Percentiles rank a stretch among this genome's conserved stretches.
phyloP scores from a whole-genome alignment of 2,329 filamentous ascomycete species.

The Cryphonectria carpinicola region DNA sequence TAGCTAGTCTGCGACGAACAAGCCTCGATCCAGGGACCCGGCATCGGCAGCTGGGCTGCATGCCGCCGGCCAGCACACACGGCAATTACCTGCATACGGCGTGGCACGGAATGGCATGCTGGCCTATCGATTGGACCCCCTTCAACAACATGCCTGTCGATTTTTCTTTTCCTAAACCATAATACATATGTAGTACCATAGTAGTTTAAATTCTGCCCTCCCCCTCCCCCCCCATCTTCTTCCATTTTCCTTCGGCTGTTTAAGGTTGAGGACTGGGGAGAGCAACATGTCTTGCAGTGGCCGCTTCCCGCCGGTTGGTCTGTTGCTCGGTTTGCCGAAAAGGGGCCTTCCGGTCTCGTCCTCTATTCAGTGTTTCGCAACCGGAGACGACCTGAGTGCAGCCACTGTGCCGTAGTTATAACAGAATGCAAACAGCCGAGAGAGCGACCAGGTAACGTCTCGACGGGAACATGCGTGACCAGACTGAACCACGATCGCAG shows the following conservation, averaged over 20 bases:
- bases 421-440: conserved; percentile 21
- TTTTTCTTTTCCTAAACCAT: neutral
- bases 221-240: no score
- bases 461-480: neutral
- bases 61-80: conserved; percentile 19
- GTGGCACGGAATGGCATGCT: neutral
- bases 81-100: conserved; percentile 28
- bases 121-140: neutral
- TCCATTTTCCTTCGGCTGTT: conserved; percentile 11
- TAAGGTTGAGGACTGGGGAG: conserved; percentile 10
- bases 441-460: neutral
- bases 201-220: neutral
- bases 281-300: conserved; percentile 1
- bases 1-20: conserved; percentile 10
- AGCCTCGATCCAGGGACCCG: conserved; percentile 21
- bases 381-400: neutral
- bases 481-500: neutral
- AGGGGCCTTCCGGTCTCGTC: conserved; percentile 15
- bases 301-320: neutral
- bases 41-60: conserved; percentile 26
- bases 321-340: conserved; percentile 19
- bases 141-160: neutral
- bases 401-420: conserved; percentile 7
- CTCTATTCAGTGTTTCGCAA: conserved; percentile 13
- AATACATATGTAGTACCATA: neutral